Evolutionary conservation across 202 grass and related monocot genomes (phyloP), one percentile per base, ranked within the genome.

Genomic region (Panicum hallii): DNA sequence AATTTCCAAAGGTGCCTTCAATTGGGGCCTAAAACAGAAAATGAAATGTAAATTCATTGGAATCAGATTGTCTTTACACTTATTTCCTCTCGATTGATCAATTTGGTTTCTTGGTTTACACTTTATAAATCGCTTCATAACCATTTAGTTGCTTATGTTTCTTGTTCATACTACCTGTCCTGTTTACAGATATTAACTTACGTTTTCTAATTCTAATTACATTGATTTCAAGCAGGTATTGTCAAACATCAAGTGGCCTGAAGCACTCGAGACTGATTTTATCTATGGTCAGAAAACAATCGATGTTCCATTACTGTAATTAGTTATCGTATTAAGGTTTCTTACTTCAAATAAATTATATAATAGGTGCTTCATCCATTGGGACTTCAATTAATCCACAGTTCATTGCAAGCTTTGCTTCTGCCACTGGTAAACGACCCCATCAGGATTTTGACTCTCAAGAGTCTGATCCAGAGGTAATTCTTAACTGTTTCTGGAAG

Each of bases 401-500:
- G 52, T 97, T 97, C 88, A 88, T 97, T 68, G 89, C 92, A 83
- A 86, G 56, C 40, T 97, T 97, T 81, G 89, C 95, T 75, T 89
- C 88, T 74, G 92, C 88, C n/a, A 47, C 90, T 74, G 88, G 88
- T 73, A 97, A 94, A 88, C 88, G 68, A 62, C 84, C 79, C 6
- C 79, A 74, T 82, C 74, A 90, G 2, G 86, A 93, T 78, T 76
- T 84, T 72, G 90, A 94, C 49, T 94, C 92, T 2, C 79, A 97
- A 84, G 95, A 97, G 78, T 97, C 92, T 49, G 95, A 97, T 68
- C 92, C 95, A 10, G 95, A 91, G 90, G 95, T 97, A 93, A 70
- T 34, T 74, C 46, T 48, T 38, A 46, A 61, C 14, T 78, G 2
- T 34, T 73, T 60, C 42, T 43, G 66, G 67, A 61, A 68, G 52